These are phyloP conservation scores for Magnusiomyces starmeri DNA, from an alignment of 1,139 yeast species.

Conservation along the genomic window DNA sequence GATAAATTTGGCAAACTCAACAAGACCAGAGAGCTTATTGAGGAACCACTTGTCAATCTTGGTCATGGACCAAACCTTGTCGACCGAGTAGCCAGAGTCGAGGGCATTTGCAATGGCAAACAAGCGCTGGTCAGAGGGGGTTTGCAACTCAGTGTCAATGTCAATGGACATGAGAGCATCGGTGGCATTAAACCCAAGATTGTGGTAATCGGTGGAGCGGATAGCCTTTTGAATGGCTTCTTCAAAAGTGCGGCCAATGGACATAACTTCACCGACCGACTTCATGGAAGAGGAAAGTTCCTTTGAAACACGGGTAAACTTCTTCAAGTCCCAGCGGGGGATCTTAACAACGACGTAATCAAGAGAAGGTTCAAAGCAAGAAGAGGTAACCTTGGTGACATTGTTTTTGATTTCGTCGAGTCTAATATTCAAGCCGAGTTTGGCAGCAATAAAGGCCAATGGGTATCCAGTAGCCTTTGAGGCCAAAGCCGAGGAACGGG, in stretches of 20 bases:
- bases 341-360: conserved; percentile 96
- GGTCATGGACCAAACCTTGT: conserved; percentile 79
- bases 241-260: conserved; percentile 95
- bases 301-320: conserved; percentile 90
- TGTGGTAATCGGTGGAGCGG: conserved; percentile 90
- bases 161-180: conserved; percentile 83
- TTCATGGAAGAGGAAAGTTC: conserved; percentile 95
- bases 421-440: conserved; percentile 87
- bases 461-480: conserved; percentile 99
- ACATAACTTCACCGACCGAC: conserved; percentile 99
- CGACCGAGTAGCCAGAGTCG: conserved; percentile 79
- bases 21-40: conserved; percentile 70
- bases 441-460: conserved; percentile 96
- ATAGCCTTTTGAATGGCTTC: conserved; percentile 98
- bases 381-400: conserved; percentile 91
- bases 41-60: conserved; percentile 96
- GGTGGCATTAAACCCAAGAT: conserved; percentile 87
- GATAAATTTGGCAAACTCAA: conserved; percentile 59
- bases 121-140: conserved; percentile 94
- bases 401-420: conserved; percentile 90
- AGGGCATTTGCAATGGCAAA: conserved; percentile 95
- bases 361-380: conserved; percentile 93
- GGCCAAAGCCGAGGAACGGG: conserved; percentile 96
- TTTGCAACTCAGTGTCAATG: conserved; percentile 82
- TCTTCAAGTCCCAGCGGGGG: conserved; percentile 96